These are phyloP conservation scores for Tulasnella sp. DNA, from an alignment of 768 basidiomycete species.

Conservation along the genomic window DNA sequence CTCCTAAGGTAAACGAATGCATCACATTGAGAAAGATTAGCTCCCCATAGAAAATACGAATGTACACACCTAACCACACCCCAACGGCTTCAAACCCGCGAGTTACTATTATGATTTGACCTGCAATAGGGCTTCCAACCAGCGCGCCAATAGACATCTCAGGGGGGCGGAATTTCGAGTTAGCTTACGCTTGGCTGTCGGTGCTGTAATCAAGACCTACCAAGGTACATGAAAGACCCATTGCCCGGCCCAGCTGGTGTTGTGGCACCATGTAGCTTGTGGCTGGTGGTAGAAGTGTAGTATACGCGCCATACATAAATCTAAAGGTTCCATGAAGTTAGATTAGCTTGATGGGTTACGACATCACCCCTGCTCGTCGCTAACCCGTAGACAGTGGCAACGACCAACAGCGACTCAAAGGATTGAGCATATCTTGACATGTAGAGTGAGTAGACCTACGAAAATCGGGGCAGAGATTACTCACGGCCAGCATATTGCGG, in stretches of 20 bases:
- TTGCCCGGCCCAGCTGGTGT: slow-evolving; percentile 23
- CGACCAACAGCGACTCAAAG: slow-evolving; percentile 47
- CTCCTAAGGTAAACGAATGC: too few species aligned
- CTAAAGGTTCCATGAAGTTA: slow-evolving; percentile 37
- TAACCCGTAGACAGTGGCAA: slow-evolving; percentile 65
- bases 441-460: background rate
- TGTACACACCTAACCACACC: slow-evolving; percentile 21
- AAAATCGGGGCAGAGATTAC: slow-evolving; percentile 26
- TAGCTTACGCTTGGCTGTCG: background rate
- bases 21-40: background rate
- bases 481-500: slow-evolving; percentile 72
- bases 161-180: background rate
- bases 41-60: too few species aligned
- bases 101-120: slow-evolving; percentile 17
- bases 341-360: too few species aligned
- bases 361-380: slow-evolving; percentile 28
- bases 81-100: slow-evolving; percentile 25
- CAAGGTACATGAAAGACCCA: slow-evolving; percentile 29
- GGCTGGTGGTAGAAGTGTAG: slow-evolving; percentile 30
- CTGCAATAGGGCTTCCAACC: slow-evolving; percentile 30
- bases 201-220: background rate
- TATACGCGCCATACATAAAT: slow-evolving; percentile 57
- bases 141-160: slow-evolving; percentile 29
- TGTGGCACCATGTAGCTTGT: slow-evolving; percentile 25
- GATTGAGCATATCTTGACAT: slow-evolving; percentile 31